These are phyloP conservation scores for Capsaspora owczarzaki DNA, from an alignment of 78 protist species.

Conservation along the genomic window DNA sequence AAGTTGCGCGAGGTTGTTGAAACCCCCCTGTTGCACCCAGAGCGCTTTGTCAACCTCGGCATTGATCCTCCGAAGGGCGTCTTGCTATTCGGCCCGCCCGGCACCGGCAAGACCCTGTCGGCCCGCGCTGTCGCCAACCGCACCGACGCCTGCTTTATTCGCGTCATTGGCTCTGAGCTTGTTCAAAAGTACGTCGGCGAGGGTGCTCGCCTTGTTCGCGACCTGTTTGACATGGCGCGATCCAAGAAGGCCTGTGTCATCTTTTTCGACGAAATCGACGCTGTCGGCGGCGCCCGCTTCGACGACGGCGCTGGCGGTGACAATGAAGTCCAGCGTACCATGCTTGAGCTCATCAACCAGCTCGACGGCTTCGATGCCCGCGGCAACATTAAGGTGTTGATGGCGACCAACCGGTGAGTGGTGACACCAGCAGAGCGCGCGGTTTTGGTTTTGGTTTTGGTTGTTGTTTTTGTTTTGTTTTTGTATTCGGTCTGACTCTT, in stretches of 20 bases:
- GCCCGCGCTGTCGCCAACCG: conserved; percentile 99
- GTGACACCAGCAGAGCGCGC: background rate
- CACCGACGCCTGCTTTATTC: conserved; percentile 98
- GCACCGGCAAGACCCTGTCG: conserved; percentile 99
- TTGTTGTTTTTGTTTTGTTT: background rate
- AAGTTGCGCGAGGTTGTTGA: conserved; percentile 98
- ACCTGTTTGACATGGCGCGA: conserved; percentile 97
- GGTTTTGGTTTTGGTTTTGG: background rate
- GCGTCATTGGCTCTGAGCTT: conserved; percentile 98
- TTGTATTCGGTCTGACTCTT: background rate
- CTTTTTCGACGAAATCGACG: conserved; percentile 99
- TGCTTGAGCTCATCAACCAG: conserved; percentile 98
- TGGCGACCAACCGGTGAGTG: conserved; percentile 94
- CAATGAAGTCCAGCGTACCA: conserved; percentile 98
- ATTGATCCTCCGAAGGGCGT: conserved; percentile 99
- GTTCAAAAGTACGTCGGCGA: conserved; percentile 90
- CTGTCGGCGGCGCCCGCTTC: conserved; percentile 93
- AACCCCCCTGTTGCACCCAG: conserved; percentile 96
- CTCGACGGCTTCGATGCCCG: conserved; percentile 99
- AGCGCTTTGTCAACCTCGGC: conserved; percentile 92
- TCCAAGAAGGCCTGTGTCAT: conserved; percentile 94
- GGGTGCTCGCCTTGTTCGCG: conserved; percentile 99
- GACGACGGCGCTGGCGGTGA: conserved; percentile 97
- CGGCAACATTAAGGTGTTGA: conserved; percentile 97
- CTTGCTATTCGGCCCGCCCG: conserved; percentile 96